phyloP scores from a whole-genome alignment of 2,329 filamentous ascomycete genomes.

The Cladophialophora carrionii region DNA sequence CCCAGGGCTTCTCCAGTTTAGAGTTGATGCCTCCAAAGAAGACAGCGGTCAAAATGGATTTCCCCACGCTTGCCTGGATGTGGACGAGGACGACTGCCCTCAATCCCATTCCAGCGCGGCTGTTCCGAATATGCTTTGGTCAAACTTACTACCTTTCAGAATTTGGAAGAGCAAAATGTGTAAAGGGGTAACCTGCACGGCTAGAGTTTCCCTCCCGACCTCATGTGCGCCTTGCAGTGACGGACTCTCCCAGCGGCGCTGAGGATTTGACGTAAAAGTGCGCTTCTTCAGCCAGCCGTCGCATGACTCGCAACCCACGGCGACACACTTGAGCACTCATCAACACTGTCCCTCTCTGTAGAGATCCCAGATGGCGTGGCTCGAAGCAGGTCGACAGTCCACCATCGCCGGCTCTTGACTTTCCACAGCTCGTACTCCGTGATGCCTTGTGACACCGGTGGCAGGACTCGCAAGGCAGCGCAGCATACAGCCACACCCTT shows the following conservation, averaged over 20 bases:
- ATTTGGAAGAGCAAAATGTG: not conserved
- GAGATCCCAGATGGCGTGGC: not conserved
- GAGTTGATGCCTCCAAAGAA: not conserved
- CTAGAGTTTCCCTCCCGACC: not conserved
- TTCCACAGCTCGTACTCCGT: not conserved
- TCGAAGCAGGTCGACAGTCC: not conserved
- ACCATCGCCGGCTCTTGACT: not conserved
- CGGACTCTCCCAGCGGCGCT: not conserved
- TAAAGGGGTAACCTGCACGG: not conserved
- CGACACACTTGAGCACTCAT: not conserved
- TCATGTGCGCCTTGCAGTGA: not conserved
- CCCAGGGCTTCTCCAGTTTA: not conserved
- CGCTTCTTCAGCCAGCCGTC: conserved; percentile 4
- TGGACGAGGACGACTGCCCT: not conserved
- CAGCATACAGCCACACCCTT: not conserved
- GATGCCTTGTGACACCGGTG: not conserved
- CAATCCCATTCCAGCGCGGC: conserved; percentile 12
- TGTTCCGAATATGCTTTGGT: not conserved
- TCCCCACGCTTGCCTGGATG: conserved; percentile 11
- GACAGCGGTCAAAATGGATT: not conserved
- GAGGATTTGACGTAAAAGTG: conserved; percentile 19
- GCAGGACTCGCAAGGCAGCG: too few relatives aligned
- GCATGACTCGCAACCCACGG: not conserved
- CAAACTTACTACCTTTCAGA: not conserved
- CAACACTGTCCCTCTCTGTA: not conserved